These are phyloP conservation scores for Nevesoporus exiguus DNA, from an alignment of 768 basidiomycete genomes.

Conservation along the genomic window DNA sequence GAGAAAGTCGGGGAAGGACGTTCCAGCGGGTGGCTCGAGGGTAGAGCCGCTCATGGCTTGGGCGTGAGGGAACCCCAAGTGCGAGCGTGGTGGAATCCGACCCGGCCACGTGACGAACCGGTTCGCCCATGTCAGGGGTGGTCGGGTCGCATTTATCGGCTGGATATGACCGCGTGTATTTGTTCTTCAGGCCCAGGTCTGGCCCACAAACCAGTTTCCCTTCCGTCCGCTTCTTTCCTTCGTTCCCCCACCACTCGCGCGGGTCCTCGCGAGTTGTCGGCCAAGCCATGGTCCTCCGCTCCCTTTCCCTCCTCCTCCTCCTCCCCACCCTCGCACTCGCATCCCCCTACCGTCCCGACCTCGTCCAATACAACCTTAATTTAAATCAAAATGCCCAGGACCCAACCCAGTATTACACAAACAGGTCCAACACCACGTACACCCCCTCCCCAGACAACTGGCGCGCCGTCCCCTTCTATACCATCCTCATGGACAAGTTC, in stretches of 20 bases:
- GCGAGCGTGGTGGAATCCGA: too few species aligned
- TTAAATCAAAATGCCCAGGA: constrained; percentile 65
- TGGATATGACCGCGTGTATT: too few species aligned
- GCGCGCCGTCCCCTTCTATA: constrained; percentile 78
- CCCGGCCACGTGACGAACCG: not conserved
- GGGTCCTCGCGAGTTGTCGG: not conserved
- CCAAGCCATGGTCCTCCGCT: constrained; percentile 19
- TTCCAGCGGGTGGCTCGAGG: constrained; percentile 57
- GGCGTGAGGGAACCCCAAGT: not conserved
- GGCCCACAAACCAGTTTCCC: too few species aligned
- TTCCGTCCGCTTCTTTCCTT: not conserved
- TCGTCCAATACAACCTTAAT: constrained; percentile 77
- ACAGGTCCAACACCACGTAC: constrained; percentile 63
- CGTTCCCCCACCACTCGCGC: not conserved
- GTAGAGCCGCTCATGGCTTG: not conserved
- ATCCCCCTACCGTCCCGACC: constrained; percentile 65
- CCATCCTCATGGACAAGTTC: constrained; percentile 87
- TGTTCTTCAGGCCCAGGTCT: too few species aligned
- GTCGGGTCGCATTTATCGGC: too few species aligned
- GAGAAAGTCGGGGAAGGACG: constrained; percentile 61
- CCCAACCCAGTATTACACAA: constrained; percentile 61
- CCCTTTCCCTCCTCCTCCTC: constrained; percentile 33
- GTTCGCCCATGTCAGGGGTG: not conserved
- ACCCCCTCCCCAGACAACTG: constrained; percentile 81
- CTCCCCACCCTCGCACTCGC: constrained; percentile 43